These are phyloP conservation scores for Prunella vulgaris DNA, from an alignment of 257 asterid species.

Conservation along the genomic window DNA sequence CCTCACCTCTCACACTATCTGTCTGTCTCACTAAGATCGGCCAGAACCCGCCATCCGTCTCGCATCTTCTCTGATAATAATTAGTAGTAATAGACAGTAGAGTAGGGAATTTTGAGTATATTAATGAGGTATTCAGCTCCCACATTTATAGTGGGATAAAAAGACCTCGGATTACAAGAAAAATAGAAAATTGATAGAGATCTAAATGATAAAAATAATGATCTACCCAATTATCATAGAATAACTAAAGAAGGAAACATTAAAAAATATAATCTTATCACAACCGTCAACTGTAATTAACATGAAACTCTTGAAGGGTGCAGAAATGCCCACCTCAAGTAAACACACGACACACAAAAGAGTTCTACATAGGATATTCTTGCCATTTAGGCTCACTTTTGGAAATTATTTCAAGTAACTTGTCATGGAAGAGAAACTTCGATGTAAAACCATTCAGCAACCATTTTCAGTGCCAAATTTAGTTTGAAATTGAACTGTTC, in stretches of 20 bases:
- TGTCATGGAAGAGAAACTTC: conserved; percentile 1
- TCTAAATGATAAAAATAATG: background rate
- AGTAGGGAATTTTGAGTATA: too few species aligned
- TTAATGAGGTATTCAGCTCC: too few species aligned
- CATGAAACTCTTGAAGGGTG: background rate
- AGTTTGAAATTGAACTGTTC: background rate
- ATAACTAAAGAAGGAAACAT: background rate
- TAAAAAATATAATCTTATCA: background rate
- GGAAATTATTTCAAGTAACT: background rate
- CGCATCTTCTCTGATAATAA: too few species aligned
- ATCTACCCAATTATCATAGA: background rate
- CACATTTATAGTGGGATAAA: too few species aligned
- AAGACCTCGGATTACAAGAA: too few species aligned
- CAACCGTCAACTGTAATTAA: background rate
- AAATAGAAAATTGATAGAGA: background rate
- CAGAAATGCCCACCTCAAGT: conserved; percentile 3
- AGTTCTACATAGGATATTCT: background rate
- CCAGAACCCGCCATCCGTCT: too few species aligned
- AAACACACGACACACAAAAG: conserved; percentile 6
- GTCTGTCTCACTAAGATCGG: too few species aligned
- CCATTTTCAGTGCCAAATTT: background rate
- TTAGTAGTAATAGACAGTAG: too few species aligned
- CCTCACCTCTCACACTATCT: too few species aligned
- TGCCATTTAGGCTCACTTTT: background rate
- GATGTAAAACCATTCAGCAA: conserved; percentile 9